Conservation (phyloP, 1,284 basidiomycete species). For the Ganoderma boninense region DNA sequence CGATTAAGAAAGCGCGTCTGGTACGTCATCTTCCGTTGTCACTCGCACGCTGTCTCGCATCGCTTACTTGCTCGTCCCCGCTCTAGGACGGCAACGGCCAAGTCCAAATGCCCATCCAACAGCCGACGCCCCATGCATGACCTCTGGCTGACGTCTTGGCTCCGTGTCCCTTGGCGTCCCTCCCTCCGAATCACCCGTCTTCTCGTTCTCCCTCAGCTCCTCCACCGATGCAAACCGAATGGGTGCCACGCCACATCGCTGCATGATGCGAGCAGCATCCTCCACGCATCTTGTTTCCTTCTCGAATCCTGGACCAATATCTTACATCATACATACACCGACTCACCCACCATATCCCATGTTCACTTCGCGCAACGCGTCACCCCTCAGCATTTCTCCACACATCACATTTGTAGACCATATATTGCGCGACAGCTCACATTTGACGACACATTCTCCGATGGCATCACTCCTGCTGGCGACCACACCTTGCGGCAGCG, state of each 20-base stretch:
- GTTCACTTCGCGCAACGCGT: neutral
- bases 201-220: conserved; percentile 1
- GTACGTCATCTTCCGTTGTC: conserved; percentile 50
- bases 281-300: neutral
- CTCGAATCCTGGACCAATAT: neutral
- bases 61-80: conserved; percentile 11
- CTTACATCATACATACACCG: conserved; percentile 5
- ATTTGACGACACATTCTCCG: neutral
- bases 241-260: neutral
- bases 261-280: neutral
- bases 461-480: neutral
- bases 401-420: conserved; percentile 3
- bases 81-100: conserved; percentile 32
- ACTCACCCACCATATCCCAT: neutral
- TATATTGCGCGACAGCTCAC: neutral
- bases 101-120: conserved; percentile 30
- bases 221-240: conserved; percentile 5
- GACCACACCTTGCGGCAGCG: neutral
- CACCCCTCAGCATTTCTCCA: neutral
- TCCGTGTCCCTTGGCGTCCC: neutral
- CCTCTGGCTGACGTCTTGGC: neutral
- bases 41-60: neutral
- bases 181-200: neutral
- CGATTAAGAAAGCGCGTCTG: conserved; percentile 79
- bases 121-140: conserved; percentile 36